These are phyloP conservation scores for Chaetomium sp. DNA, from an alignment of 2,329 filamentous ascomycete species.

Conservation along the genomic window DNA sequence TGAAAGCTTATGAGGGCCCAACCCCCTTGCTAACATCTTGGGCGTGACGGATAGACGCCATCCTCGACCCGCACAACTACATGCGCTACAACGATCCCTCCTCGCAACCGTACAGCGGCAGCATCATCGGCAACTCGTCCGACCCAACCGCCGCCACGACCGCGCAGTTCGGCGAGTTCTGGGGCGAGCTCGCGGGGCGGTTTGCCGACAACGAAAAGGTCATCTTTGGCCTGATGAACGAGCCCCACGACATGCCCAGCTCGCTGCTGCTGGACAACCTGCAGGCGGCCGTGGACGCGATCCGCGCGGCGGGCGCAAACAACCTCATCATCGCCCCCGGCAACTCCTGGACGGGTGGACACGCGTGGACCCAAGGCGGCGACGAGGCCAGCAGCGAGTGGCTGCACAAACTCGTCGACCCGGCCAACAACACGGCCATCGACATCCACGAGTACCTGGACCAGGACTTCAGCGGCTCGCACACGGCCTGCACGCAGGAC, in stretches of 20 bases:
- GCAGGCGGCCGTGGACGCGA: constrained; percentile 41
- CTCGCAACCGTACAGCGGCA: constrained; percentile 41
- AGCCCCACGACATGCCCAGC: constrained; percentile 45
- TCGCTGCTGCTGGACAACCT: constrained; percentile 39
- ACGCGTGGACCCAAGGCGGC: constrained; percentile 38
- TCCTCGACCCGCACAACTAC: constrained; percentile 48
- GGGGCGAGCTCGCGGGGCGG: constrained; percentile 40
- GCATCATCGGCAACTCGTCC: constrained; percentile 41
- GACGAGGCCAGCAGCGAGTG: constrained; percentile 34
- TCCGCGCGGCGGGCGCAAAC: constrained; percentile 36
- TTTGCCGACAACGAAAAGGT: constrained; percentile 42
- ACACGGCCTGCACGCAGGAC: constrained; percentile 35
- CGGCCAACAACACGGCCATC: constrained; percentile 41
- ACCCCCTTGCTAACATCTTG: background rate
- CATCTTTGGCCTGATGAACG: constrained; percentile 46
- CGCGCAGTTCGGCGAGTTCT: constrained; percentile 42
- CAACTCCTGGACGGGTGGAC: constrained; percentile 44
- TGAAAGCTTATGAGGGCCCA: too few relatives aligned
- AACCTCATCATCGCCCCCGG: constrained; percentile 45
- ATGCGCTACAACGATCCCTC: constrained; percentile 49
- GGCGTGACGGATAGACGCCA: constrained; percentile 29
- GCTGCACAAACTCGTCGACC: constrained; percentile 39
- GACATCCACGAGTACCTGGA: constrained; percentile 49
- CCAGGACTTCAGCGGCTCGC: constrained; percentile 39
- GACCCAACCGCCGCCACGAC: constrained; percentile 41